Evolutionary conservation across 768 basidiomycete genomes (phyloP).

Genomic region (Cystobasidium ongulense): DNA sequence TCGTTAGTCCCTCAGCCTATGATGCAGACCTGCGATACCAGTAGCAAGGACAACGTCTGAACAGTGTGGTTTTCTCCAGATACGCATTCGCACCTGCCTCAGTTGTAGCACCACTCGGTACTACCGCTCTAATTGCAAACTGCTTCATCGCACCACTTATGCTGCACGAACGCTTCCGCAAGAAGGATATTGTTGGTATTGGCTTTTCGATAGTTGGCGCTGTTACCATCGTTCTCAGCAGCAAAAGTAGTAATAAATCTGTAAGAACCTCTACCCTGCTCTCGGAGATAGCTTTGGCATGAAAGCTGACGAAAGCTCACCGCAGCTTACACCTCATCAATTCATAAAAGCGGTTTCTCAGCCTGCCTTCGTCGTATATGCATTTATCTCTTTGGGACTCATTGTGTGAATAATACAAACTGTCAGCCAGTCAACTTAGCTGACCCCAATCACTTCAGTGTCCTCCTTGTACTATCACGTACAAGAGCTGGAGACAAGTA

Average conservation of each 20-base stretch:
- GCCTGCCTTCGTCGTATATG: constrained; percentile 66
- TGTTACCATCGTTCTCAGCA: constrained; percentile 78
- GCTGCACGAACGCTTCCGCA: constrained; percentile 60
- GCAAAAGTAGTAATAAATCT: constrained; percentile 62
- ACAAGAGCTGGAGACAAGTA: constrained; percentile 56
- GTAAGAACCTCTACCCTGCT: constrained; percentile 39
- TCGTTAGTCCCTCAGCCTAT: constrained; percentile 42
- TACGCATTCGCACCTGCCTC: constrained; percentile 85
- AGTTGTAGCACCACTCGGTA: constrained; percentile 91
- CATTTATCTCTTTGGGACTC: constrained; percentile 56
- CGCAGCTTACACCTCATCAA: constrained; percentile 56
- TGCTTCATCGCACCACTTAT: constrained; percentile 77
- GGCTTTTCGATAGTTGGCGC: constrained; percentile 76
- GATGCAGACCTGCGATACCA: too few relatives aligned
- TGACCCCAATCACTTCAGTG: constrained; percentile 38
- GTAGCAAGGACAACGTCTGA: constrained; percentile 4
- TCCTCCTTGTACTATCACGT: constrained; percentile 61
- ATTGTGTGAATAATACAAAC: constrained; percentile 47
- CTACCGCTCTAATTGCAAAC: constrained; percentile 61
- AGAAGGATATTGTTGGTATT: constrained; percentile 55
- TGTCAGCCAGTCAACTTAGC: background rate
- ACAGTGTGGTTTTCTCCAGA: constrained; percentile 45
- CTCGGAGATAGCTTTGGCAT: background rate
- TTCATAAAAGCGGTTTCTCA: constrained; percentile 64
- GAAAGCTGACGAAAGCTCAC: background rate